Evolutionary conservation across 345 rosid species (phyloP).

Genomic region (Gossypium arboreum): DNA sequence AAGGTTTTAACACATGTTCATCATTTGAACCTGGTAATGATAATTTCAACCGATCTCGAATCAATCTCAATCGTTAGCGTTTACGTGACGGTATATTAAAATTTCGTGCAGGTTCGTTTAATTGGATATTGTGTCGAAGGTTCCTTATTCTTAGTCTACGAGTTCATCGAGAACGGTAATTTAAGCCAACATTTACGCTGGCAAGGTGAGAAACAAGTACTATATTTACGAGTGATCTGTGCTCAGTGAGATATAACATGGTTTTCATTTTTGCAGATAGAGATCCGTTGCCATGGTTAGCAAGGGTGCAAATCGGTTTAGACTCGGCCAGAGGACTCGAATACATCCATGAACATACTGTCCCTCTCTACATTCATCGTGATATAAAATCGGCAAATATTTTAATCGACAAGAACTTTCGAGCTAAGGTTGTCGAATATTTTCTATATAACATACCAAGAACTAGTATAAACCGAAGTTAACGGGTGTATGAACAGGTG

Average conservation of each 20-base stretch:
- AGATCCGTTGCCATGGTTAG: conserved; percentile 69
- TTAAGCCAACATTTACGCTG: conserved; percentile 83
- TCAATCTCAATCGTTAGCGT: background rate
- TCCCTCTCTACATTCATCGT: conserved; percentile 91
- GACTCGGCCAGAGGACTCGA: conserved; percentile 99
- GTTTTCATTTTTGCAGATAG: conserved; percentile 36
- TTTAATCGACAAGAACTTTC: conserved; percentile 76
- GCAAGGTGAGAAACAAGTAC: conserved; percentile 39
- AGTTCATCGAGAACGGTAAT: conserved; percentile 88
- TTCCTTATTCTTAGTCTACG: conserved; percentile 84
- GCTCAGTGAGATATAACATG: conserved; percentile 2
- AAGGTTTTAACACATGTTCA: conserved; percentile 90
- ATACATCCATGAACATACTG: conserved; percentile 93
- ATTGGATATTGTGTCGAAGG: conserved; percentile 94
- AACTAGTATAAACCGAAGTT: background rate
- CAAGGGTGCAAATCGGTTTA: conserved; percentile 86
- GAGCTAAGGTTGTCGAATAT: conserved; percentile 57
- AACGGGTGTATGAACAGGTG: conserved; percentile 39
- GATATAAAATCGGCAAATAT: conserved; percentile 95
- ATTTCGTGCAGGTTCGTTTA: conserved; percentile 58
- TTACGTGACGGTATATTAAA: background rate
- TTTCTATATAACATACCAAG: background rate
- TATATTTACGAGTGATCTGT: background rate
- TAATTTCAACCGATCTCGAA: background rate
- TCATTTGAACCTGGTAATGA: conserved; percentile 79